Base-by-base conservation (phyloP, 208 protist species). In the Balamuthia mandrillaris region DNA sequence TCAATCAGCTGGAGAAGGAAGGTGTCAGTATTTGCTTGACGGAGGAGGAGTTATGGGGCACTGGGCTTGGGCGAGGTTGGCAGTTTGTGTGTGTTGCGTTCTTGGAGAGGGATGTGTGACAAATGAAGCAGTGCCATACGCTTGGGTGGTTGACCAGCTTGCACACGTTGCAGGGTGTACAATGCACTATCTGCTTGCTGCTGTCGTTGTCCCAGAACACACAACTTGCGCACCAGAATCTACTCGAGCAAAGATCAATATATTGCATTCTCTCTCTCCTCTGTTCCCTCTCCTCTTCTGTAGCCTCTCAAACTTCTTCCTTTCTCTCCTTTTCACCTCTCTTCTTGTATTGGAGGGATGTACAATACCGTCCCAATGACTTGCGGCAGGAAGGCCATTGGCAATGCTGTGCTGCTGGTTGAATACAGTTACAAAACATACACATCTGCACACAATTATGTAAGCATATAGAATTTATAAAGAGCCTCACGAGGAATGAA, bases 171-270 rank as follows among this genome's bases (percentile, higher is more conserved):
- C 66, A 75, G 42, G 24, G 35, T 45, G 47, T 45, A 45, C 66
- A 75, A 29, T 75, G 66, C 42, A 75, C 47, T 21, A 75, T 75
- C 24, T 39, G 42, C 66, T 75, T 75, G 18, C 54, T 45, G 2
- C 42, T 18, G 42, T 75, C 66, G 44, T 75, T 75, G 41, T 75
- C 66, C 24, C 54, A 75, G 66, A 75, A 75, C 66, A 56, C 54
- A 45, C 66, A 75, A 1, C 47, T 45, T 2, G 42, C 66, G 24
- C 66, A 75, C 27, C 18, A 75, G 66, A 56, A 75, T 21, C 42
- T 54, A 14, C 16, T 42, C 10, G 12, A 24, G 10, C 6, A 66
- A 2, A 10, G 31, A 31, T 31, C 1, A 66, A 35, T 12, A 6
- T 2, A n/a, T 4, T 41, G 1, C 21, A 37, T 24, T 35, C 24